Conservation (phyloP, 2,329 filamentous ascomycete genomes). For the Teratosphaeria gauchensis region DNA sequence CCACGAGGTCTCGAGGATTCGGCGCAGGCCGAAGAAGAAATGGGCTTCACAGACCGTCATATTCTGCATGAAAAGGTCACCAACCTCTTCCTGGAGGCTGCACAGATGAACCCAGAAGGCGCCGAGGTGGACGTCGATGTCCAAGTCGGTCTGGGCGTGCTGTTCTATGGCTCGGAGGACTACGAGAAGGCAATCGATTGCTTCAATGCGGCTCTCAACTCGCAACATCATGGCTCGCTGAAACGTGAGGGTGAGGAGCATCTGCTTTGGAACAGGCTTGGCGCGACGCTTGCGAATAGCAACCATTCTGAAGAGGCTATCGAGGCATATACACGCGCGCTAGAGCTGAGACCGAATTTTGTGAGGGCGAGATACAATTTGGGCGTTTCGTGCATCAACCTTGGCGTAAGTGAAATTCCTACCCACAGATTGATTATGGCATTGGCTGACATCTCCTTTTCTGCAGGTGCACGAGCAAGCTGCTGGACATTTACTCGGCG, state of each 20-base stretch:
- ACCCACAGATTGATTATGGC: conserved; percentile 54
- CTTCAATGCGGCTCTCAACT: conserved; percentile 83
- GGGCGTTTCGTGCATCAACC: conserved; percentile 91
- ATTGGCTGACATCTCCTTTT: conserved; percentile 42
- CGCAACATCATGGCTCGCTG: conserved; percentile 69
- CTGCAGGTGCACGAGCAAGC: conserved; percentile 58
- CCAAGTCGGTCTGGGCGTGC: conserved; percentile 88
- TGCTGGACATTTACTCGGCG: conserved; percentile 82
- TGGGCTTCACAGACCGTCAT: conserved; percentile 90
- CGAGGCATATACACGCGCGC: conserved; percentile 85
- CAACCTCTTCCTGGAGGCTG: conserved; percentile 80
- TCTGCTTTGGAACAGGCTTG: conserved; percentile 92
- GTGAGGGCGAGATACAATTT: conserved; percentile 95
- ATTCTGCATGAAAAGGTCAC: conserved; percentile 85
- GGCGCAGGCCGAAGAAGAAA: conserved; percentile 42
- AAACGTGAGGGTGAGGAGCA: conserved; percentile 84
- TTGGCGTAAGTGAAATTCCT: conserved; percentile 84
- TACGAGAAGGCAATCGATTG: conserved; percentile 98
- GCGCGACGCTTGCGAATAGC: conserved; percentile 89
- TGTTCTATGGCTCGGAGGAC: conserved; percentile 96
- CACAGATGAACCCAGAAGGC: conserved; percentile 81
- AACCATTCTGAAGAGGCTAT: conserved; percentile 93
- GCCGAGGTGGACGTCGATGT: conserved; percentile 98
- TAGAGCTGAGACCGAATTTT: conserved; percentile 87
- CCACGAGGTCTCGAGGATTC: conserved; percentile 59